phyloP scores from a whole-genome alignment of 495 filamentous ascomycete species.

The Entonaema liquescens region DNA sequence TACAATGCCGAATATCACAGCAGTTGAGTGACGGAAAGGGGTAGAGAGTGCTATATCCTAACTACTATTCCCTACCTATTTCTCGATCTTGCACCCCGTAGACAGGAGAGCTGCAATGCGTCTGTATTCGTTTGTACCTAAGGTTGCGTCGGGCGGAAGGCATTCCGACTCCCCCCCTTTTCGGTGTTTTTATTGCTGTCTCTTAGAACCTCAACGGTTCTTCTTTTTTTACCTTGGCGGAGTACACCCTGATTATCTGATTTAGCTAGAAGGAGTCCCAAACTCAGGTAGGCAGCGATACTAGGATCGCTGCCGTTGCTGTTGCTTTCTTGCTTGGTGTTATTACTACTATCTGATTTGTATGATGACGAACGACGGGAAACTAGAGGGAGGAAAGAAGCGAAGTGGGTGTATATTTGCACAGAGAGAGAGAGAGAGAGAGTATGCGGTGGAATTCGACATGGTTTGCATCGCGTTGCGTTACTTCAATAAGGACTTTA shows the following conservation, averaged over 20 bases:
- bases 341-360: not conserved
- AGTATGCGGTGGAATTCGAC: not conserved
- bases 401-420: not conserved
- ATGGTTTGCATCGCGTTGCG: not conserved
- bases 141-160: constrained; percentile 12
- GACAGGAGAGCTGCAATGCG: not conserved
- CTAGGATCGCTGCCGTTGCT: not conserved
- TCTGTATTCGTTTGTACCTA: not conserved
- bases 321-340: not conserved
- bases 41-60: not conserved
- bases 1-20: not conserved
- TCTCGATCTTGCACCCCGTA: not conserved
- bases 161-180: not conserved
- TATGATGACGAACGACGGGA: not conserved
- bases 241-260: not conserved
- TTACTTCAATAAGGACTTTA: not conserved
- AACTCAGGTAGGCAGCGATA: not conserved
- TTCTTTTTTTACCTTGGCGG: not conserved
- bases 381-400: not conserved
- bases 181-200: not conserved
- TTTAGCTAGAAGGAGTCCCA: not conserved
- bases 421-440: not conserved
- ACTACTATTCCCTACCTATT: not conserved
- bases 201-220: too few relatives aligned
- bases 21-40: not conserved